Conservation (phyloP, 2,329 filamentous ascomycete genomes). For the Exophiala oligosperma region DNA sequence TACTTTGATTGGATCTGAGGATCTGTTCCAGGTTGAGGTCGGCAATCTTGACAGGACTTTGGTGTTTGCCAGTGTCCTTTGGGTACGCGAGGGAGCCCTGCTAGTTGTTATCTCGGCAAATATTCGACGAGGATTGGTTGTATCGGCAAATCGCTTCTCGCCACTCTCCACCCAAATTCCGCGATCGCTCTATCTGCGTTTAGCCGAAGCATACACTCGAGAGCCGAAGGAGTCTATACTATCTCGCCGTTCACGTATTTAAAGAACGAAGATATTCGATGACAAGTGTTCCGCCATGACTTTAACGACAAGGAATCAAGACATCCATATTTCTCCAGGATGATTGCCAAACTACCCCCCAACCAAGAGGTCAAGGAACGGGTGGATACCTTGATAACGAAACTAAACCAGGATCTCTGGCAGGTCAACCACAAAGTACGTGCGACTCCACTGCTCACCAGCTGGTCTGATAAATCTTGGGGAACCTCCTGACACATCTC, state of each 20-base stretch:
- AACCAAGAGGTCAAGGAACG: not conserved
- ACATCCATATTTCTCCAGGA: not conserved
- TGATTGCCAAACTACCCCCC: not conserved
- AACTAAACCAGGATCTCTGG: not conserved
- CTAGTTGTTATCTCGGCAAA: conserved; percentile 1
- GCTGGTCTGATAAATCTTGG: not conserved
- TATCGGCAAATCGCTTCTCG: not conserved
- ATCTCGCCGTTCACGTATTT: not conserved
- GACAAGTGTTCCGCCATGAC: not conserved
- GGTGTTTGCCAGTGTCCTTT: not conserved
- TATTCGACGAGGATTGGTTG: not conserved
- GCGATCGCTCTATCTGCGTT: too few relatives aligned
- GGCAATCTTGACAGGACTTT: not conserved
- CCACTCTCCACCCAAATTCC: too few relatives aligned
- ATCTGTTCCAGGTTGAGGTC: too few relatives aligned
- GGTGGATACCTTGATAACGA: not conserved
- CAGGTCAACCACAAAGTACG: conserved; percentile 6
- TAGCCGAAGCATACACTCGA: too few relatives aligned
- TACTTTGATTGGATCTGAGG: too few relatives aligned
- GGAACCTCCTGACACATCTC: too few relatives aligned
- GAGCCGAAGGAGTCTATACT: too few relatives aligned
- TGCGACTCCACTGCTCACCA: not conserved
- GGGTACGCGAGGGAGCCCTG: too few relatives aligned
- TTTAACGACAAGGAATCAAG: not conserved
- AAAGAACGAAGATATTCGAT: not conserved